Percentiles rank a stretch among this genome's conserved stretches.
These are phyloP conservation scores for Solanum tarijense DNA, from an alignment of 257 asterid genomes.

Conservation along the genomic window DNA sequence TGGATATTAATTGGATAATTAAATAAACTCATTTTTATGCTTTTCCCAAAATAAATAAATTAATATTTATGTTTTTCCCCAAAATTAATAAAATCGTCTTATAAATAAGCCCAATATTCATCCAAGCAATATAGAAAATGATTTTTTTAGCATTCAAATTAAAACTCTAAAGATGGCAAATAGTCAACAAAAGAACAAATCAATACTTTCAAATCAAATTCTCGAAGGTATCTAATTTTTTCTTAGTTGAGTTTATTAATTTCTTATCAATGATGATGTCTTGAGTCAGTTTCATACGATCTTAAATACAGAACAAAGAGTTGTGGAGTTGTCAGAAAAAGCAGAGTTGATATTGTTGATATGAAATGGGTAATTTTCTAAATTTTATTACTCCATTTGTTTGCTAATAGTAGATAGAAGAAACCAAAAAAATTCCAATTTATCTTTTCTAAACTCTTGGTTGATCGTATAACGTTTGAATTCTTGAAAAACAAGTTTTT, in stretches of 20 bases:
- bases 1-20: not conserved
- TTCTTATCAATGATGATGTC: not conserved
- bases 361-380: not conserved
- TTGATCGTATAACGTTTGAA: too few relatives aligned
- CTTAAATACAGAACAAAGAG: not conserved
- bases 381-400: not conserved
- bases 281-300: not conserved
- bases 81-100: not conserved
- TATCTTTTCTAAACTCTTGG: too few relatives aligned
- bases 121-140: not conserved
- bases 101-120: not conserved
- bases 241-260: not conserved
- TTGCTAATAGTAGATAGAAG: not conserved
- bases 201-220: not conserved
- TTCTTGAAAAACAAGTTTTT: too few relatives aligned
- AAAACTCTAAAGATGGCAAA: not conserved
- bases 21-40: not conserved
- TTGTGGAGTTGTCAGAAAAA: not conserved
- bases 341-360: not conserved
- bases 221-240: not conserved
- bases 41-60: not conserved
- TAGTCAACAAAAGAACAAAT: not conserved
- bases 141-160: not conserved
- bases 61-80: not conserved
- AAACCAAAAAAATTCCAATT: not conserved